A percentile compares a stretch with the other conserved stretches of the same genome.
phyloP scores from a whole-genome alignment of 2,329 filamentous ascomycete genomes.

The Aspergillus proliferans region DNA sequence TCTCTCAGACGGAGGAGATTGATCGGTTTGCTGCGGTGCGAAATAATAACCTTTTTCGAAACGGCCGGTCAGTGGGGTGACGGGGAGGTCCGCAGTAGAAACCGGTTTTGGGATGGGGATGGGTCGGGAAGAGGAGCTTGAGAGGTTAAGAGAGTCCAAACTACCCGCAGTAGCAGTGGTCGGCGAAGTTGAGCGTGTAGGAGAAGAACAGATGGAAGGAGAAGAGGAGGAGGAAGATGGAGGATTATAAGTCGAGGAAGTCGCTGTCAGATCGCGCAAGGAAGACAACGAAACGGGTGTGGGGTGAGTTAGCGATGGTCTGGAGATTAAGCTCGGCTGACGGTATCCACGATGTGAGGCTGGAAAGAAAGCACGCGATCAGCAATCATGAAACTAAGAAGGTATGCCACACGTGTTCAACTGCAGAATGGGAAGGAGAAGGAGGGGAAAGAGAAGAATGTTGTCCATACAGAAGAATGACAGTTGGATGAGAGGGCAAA shows the following conservation, averaged over 20 bases:
- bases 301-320: constrained; percentile 35
- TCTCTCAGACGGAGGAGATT: neutral
- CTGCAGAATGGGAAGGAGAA: constrained; percentile 6
- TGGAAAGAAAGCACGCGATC: constrained; percentile 19
- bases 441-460: constrained; percentile 3
- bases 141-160: constrained; percentile 23
- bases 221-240: constrained; percentile 20
- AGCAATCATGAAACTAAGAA: constrained; percentile 12
- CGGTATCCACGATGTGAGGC: constrained; percentile 24
- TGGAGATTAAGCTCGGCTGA: constrained; percentile 32
- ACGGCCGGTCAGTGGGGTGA: constrained; percentile 34
- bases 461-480: neutral
- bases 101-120: constrained; percentile 30
- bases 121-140: constrained; percentile 24
- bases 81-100: constrained; percentile 20
- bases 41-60: constrained; percentile 32
- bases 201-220: constrained; percentile 12
- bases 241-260: constrained; percentile 31
- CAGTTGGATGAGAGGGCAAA: neutral
- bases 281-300: constrained; percentile 34
- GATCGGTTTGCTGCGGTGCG: constrained; percentile 18
- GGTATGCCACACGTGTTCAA: constrained; percentile 26
- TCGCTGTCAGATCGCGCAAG: constrained; percentile 32
- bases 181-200: constrained; percentile 18
- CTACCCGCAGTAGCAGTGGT: constrained; percentile 14